Percentiles rank a stretch among this genome's conserved stretches.
Evolutionary conservation across 2,329 filamentous ascomycete species (phyloP).

Genomic region (Tolypocladium nubicola): DNA sequence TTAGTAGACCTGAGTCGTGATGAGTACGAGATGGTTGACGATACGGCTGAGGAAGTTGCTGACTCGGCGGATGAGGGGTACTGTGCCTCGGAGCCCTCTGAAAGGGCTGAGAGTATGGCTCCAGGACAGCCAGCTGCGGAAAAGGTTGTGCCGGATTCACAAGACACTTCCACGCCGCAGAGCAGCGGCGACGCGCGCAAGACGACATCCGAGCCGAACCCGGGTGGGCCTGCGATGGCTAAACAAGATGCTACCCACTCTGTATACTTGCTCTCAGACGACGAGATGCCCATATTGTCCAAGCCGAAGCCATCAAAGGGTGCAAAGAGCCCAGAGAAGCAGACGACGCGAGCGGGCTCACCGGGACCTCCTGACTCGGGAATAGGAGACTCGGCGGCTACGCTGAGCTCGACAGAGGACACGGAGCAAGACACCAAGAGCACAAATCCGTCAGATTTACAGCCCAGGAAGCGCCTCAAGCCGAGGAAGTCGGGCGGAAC

Average conservation of each 20-base stretch:
- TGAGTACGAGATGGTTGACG: slow-evolving; percentile 7
- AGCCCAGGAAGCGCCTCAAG: background rate
- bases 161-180: slow-evolving; percentile 12
- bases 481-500: background rate
- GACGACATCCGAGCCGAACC: background rate
- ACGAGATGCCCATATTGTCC: slow-evolving; percentile 20
- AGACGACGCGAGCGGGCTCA: background rate
- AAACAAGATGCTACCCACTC: slow-evolving; percentile 1
- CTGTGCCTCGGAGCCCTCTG: slow-evolving; percentile 1
- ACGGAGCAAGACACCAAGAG: background rate
- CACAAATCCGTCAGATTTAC: background rate
- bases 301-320: slow-evolving; percentile 1
- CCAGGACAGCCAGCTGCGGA: background rate
- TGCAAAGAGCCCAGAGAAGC: background rate
- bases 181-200: background rate
- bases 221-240: background rate
- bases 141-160: slow-evolving; percentile 16
- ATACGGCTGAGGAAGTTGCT: background rate
- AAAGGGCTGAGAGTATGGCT: slow-evolving; percentile 2
- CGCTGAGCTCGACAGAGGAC: background rate
- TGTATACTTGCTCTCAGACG: slow-evolving; percentile 21
- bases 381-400: background rate
- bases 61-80: background rate
- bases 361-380: background rate
- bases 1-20: slow-evolving; percentile 1